phyloP scores from a whole-genome alignment of 257 asterid species.

The Echium plantagineum region DNA sequence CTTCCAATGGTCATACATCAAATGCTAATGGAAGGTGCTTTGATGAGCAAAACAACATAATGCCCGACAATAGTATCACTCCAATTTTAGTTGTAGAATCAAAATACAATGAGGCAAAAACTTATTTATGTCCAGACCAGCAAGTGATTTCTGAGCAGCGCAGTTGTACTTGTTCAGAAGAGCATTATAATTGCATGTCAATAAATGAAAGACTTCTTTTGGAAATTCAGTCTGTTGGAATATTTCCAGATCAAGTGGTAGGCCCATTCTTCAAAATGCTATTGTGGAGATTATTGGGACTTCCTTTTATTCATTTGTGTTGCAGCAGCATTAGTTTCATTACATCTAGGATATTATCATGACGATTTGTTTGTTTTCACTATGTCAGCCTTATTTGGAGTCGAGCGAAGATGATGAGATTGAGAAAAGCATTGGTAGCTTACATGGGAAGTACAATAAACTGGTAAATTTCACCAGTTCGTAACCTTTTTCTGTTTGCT shows the following conservation, averaged over 20 bases:
- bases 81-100: conserved; percentile 28
- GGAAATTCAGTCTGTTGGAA: conserved; percentile 72
- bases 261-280: conserved; percentile 18
- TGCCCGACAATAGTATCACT: conserved; percentile 20
- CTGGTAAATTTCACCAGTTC: conserved; percentile 29
- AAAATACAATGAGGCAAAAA: conserved; percentile 31
- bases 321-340: not conserved
- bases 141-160: conserved; percentile 16
- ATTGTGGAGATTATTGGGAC: conserved; percentile 2
- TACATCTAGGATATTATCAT: not conserved
- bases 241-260: conserved; percentile 74
- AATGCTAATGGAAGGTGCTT: conserved; percentile 29
- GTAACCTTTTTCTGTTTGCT: not conserved
- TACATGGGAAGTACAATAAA: conserved; percentile 54
- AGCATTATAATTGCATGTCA: conserved; percentile 55
- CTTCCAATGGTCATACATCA: conserved; percentile 42
- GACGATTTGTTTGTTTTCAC: not conserved
- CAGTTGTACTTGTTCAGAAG: conserved; percentile 38
- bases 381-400: conserved; percentile 30
- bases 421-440: conserved; percentile 35
- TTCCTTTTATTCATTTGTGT: not conserved
- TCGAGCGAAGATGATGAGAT: conserved; percentile 58
- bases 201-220: conserved; percentile 56
- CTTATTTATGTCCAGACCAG: conserved; percentile 35
- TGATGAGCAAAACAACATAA: conserved; percentile 32